Percentiles rank a stretch among this genome's conserved stretches.
phyloP scores from a whole-genome alignment of 129 eudicot species.

The Escallonia rubra region DNA sequence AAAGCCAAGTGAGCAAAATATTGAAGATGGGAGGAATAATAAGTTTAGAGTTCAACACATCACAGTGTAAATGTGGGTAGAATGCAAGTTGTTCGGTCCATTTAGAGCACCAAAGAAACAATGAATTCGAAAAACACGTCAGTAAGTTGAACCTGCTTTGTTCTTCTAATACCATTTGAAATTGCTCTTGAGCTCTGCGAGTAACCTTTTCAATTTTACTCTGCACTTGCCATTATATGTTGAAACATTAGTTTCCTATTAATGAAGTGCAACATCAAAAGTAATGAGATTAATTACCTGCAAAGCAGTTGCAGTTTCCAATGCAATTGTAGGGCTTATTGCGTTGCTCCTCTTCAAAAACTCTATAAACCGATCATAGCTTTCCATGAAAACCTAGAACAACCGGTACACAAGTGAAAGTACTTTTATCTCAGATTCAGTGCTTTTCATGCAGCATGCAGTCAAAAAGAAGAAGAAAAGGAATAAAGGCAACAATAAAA shows the following conservation, averaged over 20 bases:
- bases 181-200: constrained; percentile 96
- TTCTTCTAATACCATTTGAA: constrained; percentile 94
- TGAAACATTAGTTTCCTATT: constrained; percentile 18
- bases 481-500: no score
- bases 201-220: constrained; percentile 89
- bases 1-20: no score
- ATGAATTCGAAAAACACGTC: not conserved
- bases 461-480: not conserved
- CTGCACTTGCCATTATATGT: constrained; percentile 37
- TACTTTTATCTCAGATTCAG: not conserved
- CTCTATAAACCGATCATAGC: constrained; percentile 64
- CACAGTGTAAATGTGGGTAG: not conserved
- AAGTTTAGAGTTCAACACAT: no score
- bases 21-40: no score
- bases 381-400: constrained; percentile 67
- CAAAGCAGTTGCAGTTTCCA: constrained; percentile 94
- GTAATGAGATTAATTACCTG: constrained; percentile 51
- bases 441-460: not conserved
- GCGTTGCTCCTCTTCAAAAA: constrained; percentile 89
- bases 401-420: not conserved
- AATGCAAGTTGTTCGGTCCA: not conserved
- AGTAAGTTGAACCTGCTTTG: constrained; percentile 73
- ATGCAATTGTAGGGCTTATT: constrained; percentile 93
- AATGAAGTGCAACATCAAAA: constrained; percentile 4
- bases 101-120: not conserved